phyloP scores from a whole-genome alignment of 2,329 filamentous ascomycete species.

The Alternaria conjuncta region DNA sequence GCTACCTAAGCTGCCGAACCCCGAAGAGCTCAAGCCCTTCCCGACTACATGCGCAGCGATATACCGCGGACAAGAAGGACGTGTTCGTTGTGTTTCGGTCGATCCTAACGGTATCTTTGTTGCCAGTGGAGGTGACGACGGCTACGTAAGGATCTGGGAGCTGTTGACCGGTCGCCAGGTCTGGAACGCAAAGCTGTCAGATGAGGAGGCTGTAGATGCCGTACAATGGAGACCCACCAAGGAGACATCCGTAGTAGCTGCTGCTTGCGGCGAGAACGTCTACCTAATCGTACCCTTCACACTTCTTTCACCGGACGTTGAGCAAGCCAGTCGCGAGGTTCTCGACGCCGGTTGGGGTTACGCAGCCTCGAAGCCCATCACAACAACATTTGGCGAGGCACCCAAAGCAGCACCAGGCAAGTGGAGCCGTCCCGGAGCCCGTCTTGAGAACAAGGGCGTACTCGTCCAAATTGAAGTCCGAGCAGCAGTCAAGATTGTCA shows the following conservation, averaged over 20 bases:
- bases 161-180: slow-evolving; percentile 84
- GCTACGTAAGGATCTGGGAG: slow-evolving; percentile 89
- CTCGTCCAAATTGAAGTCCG: slow-evolving; percentile 81
- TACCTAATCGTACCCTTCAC: slow-evolving; percentile 78
- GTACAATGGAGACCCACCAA: slow-evolving; percentile 89
- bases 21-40: slow-evolving; percentile 93
- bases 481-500: slow-evolving; percentile 82
- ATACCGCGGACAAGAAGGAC: slow-evolving; percentile 86
- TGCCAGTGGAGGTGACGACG: slow-evolving; percentile 93
- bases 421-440: slow-evolving; percentile 80
- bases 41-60: slow-evolving; percentile 87
- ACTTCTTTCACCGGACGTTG: slow-evolving; percentile 73
- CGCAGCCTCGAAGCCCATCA: slow-evolving; percentile 68
- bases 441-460: slow-evolving; percentile 78
- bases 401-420: slow-evolving; percentile 79
- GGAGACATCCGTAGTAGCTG: slow-evolving; percentile 81
- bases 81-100: slow-evolving; percentile 82
- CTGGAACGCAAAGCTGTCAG: slow-evolving; percentile 80
- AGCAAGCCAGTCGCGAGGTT: slow-evolving; percentile 75
- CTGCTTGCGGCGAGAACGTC: slow-evolving; percentile 82
- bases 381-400: slow-evolving; percentile 58
- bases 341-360: slow-evolving; percentile 93
- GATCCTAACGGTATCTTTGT: slow-evolving; percentile 86
- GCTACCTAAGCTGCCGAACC: slow-evolving; percentile 88
- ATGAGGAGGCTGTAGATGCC: slow-evolving; percentile 79